Percentiles rank a stretch among this genome's conserved stretches.
phyloP scores from a whole-genome alignment of 805 yeast genomes.

The Zygotorulaspora sp. region DNA sequence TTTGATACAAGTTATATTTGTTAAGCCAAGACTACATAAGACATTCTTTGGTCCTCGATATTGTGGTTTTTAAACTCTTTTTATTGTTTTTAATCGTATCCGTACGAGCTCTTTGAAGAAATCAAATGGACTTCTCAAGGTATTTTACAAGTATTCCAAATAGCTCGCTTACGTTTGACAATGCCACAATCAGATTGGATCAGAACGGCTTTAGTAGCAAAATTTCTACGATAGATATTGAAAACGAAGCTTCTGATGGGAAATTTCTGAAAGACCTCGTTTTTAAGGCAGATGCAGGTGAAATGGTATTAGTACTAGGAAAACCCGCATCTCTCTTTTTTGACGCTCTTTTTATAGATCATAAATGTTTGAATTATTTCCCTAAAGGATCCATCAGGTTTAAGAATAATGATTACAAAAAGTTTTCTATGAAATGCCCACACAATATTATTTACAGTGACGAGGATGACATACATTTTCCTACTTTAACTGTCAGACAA shows the following conservation, averaged over 20 bases:
- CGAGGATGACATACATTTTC: slow-evolving; percentile 55
- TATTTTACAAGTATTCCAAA: slow-evolving; percentile 26
- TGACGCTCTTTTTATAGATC: slow-evolving; percentile 22
- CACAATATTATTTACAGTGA: slow-evolving; percentile 39
- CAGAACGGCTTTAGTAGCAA: background rate
- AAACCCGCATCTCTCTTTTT: slow-evolving; percentile 26
- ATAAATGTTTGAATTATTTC: slow-evolving; percentile 17
- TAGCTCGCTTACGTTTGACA: slow-evolving; percentile 26
- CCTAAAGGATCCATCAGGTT: slow-evolving; percentile 24
- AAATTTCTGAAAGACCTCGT: slow-evolving; percentile 16
- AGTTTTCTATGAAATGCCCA: slow-evolving; percentile 22
- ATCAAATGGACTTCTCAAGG: slow-evolving; percentile 22
- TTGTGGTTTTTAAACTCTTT: background rate
- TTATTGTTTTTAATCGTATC: too few species aligned
- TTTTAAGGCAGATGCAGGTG: slow-evolving; percentile 26
- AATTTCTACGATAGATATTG: slow-evolving; percentile 1
- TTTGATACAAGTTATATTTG: too few species aligned
- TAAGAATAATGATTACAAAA: slow-evolving; percentile 23
- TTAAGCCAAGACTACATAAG: too few species aligned
- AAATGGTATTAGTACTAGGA: slow-evolving; percentile 29
- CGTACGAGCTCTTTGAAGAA: background rate
- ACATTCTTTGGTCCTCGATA: too few species aligned
- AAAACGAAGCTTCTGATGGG: background rate
- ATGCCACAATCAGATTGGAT: slow-evolving; percentile 19
- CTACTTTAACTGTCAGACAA: slow-evolving; percentile 51